These are phyloP conservation scores for Pseudogymnoascus sp. DNA, from an alignment of 2,329 filamentous ascomycete genomes.

Conservation along the genomic window DNA sequence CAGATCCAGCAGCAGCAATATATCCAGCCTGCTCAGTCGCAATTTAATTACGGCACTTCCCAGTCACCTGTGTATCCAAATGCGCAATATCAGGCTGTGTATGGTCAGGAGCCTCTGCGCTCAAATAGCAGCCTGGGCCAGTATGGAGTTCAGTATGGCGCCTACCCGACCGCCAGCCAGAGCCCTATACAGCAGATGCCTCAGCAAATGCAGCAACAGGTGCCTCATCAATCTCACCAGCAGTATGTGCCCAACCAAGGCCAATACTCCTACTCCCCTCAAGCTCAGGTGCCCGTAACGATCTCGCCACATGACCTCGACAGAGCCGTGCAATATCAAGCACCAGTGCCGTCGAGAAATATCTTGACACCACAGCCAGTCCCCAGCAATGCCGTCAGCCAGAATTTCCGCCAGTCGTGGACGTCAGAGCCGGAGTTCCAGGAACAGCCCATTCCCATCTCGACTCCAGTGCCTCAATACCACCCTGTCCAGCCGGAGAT, in stretches of 20 bases:
- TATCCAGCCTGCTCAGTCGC: background rate
- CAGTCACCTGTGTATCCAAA: background rate
- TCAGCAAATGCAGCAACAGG: background rate
- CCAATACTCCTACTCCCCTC: background rate
- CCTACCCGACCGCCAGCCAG: background rate
- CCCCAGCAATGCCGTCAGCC: background rate
- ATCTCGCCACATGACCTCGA: conserved; percentile 10
- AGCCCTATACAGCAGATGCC: background rate
- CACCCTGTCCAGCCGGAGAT: background rate
- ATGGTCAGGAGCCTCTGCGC: background rate
- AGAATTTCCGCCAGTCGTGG: background rate
- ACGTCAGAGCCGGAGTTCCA: background rate
- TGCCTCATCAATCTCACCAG: background rate
- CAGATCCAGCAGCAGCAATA: background rate
- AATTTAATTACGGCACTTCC: background rate
- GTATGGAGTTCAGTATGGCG: background rate
- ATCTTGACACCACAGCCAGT: background rate
- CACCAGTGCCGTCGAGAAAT: background rate
- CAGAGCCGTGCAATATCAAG: background rate
- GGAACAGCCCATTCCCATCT: background rate
- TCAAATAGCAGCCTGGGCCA: background rate
- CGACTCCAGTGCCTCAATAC: background rate
- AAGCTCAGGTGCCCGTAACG: background rate
- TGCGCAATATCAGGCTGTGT: background rate
- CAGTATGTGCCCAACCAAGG: background rate